Evolutionary conservation across 805 yeast genomes (phyloP).

Genomic region (Teunomyces cretensis): DNA sequence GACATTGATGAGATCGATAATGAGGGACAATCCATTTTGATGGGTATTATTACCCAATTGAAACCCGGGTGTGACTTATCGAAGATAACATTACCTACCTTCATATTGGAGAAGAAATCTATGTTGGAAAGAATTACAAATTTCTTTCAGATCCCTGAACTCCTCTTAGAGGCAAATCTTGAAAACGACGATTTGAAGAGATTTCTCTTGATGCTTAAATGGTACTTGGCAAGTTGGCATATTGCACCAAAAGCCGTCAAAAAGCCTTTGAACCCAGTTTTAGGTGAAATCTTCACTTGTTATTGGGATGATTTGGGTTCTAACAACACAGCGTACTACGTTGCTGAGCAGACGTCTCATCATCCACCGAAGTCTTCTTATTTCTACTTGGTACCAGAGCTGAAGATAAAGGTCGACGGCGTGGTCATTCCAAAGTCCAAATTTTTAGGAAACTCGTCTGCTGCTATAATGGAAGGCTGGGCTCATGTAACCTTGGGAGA

Average conservation of each 20-base stretch:
- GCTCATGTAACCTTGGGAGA: constrained; percentile 71
- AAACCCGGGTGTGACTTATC: constrained; percentile 91
- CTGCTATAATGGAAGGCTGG: constrained; percentile 94
- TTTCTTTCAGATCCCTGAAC: constrained; percentile 75
- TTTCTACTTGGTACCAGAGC: constrained; percentile 81
- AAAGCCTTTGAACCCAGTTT: constrained; percentile 91
- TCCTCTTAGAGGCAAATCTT: constrained; percentile 67
- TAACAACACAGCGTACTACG: constrained; percentile 69
- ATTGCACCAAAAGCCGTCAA: constrained; percentile 98
- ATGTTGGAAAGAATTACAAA: constrained; percentile 96
- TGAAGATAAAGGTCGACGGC: constrained; percentile 84
- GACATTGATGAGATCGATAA: constrained; percentile 92
- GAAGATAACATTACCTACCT: constrained; percentile 91
- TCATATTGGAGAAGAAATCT: constrained; percentile 89
- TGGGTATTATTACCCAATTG: constrained; percentile 86
- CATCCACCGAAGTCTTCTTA: constrained; percentile 98
- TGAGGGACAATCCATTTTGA: constrained; percentile 80
- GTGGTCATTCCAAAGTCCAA: constrained; percentile 81
- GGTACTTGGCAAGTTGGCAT: constrained; percentile 97
- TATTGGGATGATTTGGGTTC: constrained; percentile 86
- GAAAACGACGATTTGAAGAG: constrained; percentile 61
- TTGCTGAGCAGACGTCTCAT: constrained; percentile 94
- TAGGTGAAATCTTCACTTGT: constrained; percentile 88
- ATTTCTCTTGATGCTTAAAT: constrained; percentile 71
- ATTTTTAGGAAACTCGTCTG: constrained; percentile 93